A percentile compares a stretch with the other conserved stretches of the same genome.
phyloP scores from a whole-genome alignment of 1,284 basidiomycete genomes.

The Ustilago curta region DNA sequence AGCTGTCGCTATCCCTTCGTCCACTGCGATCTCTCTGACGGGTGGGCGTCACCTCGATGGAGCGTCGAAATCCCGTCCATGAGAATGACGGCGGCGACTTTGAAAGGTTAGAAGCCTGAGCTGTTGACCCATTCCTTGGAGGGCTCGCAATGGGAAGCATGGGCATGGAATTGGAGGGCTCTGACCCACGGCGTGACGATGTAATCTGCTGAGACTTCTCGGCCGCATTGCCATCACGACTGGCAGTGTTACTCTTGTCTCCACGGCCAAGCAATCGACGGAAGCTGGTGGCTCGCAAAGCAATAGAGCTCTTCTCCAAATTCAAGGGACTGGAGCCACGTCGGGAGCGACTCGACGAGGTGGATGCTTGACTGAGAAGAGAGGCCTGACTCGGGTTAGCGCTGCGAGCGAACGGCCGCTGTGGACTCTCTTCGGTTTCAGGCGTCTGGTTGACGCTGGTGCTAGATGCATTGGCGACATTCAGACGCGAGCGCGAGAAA shows the following conservation, averaged over 20 bases:
- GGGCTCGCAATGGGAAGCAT: slow-evolving; percentile 15
- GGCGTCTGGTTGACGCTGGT: slow-evolving; percentile 22
- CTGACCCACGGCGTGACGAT: slow-evolving; percentile 10
- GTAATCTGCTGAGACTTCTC: slow-evolving; percentile 5
- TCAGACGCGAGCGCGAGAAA: slow-evolving; percentile 44
- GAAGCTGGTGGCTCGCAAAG: slow-evolving; percentile 35
- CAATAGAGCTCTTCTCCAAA: slow-evolving; percentile 33
- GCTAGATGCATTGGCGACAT: slow-evolving; percentile 25
- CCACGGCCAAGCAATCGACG: slow-evolving; percentile 29
- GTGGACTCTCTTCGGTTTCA: background rate
- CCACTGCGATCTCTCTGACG: slow-evolving; percentile 2
- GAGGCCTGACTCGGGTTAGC: slow-evolving; percentile 35
- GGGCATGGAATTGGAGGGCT: slow-evolving; percentile 1
- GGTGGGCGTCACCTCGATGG: slow-evolving; percentile 32
- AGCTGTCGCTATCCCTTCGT: slow-evolving; percentile 9
- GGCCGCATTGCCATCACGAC: background rate
- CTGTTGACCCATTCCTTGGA: background rate
- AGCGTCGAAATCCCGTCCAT: slow-evolving; percentile 21
- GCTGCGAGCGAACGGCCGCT: slow-evolving; percentile 7
- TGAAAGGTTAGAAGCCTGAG: background rate
- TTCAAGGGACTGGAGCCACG: slow-evolving; percentile 21
- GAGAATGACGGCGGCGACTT: slow-evolving; percentile 24
- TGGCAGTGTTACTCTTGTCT: slow-evolving; percentile 1
- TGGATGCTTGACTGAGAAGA: slow-evolving; percentile 33
- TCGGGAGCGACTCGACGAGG: slow-evolving; percentile 20